phyloP scores from a whole-genome alignment of 768 basidiomycete species.

The Neoboletus brunneissimus region DNA sequence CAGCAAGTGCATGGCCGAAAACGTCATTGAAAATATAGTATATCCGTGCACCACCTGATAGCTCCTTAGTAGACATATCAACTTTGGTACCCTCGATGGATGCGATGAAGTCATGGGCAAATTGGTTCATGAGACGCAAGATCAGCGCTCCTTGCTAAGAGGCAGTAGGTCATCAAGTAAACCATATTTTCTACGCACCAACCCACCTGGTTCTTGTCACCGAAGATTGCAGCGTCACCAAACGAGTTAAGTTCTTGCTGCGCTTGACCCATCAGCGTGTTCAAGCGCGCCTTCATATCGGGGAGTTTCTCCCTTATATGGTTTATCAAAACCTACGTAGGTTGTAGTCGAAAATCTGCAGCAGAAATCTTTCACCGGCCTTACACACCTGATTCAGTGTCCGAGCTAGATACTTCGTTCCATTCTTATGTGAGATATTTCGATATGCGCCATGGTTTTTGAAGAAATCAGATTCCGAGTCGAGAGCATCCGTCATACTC shows the following conservation, averaged over 20 bases:
- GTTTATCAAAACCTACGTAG: slow-evolving; percentile 82
- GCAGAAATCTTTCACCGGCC: background rate
- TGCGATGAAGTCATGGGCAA: slow-evolving; percentile 93
- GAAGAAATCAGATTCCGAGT: slow-evolving; percentile 90
- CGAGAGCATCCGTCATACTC: slow-evolving; percentile 79
- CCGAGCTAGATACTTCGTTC: slow-evolving; percentile 93
- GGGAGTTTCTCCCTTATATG: slow-evolving; percentile 98
- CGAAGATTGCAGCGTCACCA: slow-evolving; percentile 89
- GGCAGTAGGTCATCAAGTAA: slow-evolving; percentile 13
- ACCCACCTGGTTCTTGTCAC: slow-evolving; percentile 79
- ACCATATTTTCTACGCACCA: background rate
- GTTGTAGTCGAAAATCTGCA: background rate
- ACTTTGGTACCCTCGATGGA: slow-evolving; percentile 97
- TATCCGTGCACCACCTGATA: slow-evolving; percentile 95
- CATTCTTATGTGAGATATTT: slow-evolving; percentile 95
- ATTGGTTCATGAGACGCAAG: slow-evolving; percentile 96
- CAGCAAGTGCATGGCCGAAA: slow-evolving; percentile 87
- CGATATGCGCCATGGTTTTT: slow-evolving; percentile 84
- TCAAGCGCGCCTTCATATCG: slow-evolving; percentile 98
- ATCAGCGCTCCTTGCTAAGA: slow-evolving; percentile 80
- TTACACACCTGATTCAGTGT: slow-evolving; percentile 82
- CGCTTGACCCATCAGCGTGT: slow-evolving; percentile 98
- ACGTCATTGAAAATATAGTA: slow-evolving; percentile 99
- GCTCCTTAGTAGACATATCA: slow-evolving; percentile 96
- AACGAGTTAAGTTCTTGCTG: slow-evolving; percentile 98